Base-by-base conservation (phyloP, 2,329 filamentous ascomycete genomes). In the Didymella glomerata region DNA sequence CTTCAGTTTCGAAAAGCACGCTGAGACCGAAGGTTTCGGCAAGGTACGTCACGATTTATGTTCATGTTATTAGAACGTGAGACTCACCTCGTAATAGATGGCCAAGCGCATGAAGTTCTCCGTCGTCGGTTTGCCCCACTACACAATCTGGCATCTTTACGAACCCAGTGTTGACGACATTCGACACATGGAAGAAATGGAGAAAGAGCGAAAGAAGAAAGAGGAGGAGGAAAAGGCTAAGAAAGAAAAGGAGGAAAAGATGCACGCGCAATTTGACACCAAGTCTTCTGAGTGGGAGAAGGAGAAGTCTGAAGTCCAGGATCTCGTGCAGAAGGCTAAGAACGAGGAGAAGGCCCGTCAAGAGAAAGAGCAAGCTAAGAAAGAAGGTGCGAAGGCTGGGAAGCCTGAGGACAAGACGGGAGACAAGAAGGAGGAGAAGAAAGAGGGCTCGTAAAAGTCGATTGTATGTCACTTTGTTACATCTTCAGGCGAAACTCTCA, bases 101-200 rank as follows among this genome's bases (percentile, higher is more conserved):
- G 92, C 95, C 16, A 95, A 92, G 78, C 89, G 92, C 60, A 98
- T 99, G 95, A 85, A 90, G 60, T 98, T 92, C 74, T 97, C 93
- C 0, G 95, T 99, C 18, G 90, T 99, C 58, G 95, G 95, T 30
- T 84, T 99, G 46, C 95, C 95, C 7, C 95, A 99, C 76, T 99
- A 99, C 78, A 97, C 93, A 1, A 97, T 99, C 66, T 99, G 95
- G 95, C 95, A 99, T 88, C 84, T 99, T 72, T 99, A 99, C 81
- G 95, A 99, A 78, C 95, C 95, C n/a, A 97, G 92, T 71, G 91
- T 97, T 16, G 95, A 99, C 72, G 95, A 99, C 72, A 91, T 98
- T 63, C 89, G 91, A 60, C 95, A 98, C 73, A 99, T 99, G 95
- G 94, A 93, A 86, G 93, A 97, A 79, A 97, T 98, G 94, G 94